Evolutionary conservation across 106 monocot species (phyloP).

Genomic region (Posidonia australis): DNA sequence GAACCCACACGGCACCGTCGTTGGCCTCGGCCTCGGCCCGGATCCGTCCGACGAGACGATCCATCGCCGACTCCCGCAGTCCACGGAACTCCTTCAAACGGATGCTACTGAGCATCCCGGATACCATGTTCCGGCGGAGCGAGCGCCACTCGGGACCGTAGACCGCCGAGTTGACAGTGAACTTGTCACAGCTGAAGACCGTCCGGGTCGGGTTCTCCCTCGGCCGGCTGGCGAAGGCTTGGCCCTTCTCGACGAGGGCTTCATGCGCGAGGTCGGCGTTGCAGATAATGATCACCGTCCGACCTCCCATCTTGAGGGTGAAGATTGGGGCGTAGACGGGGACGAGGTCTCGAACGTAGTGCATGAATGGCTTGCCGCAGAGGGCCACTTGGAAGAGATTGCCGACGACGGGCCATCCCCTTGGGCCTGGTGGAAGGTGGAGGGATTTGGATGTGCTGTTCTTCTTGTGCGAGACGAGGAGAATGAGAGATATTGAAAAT

Average conservation of each 20-base stretch:
- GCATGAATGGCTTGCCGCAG: slow-evolving; percentile 63
- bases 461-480: slow-evolving; percentile 5
- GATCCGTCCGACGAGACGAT: slow-evolving; percentile 54
- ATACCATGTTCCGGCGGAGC: slow-evolving; percentile 91
- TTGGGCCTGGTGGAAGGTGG: slow-evolving; percentile 62
- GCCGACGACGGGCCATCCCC: slow-evolving; percentile 77
- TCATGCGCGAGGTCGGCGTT: slow-evolving; percentile 69
- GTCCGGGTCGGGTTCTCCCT: slow-evolving; percentile 54
- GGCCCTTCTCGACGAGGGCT: slow-evolving; percentile 62
- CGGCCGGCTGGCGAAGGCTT: slow-evolving; percentile 59
- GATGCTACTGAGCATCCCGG: slow-evolving; percentile 66
- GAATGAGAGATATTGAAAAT: background rate
- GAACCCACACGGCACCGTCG: slow-evolving; percentile 54
- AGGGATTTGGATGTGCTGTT: slow-evolving; percentile 12
- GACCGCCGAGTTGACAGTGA: slow-evolving; percentile 81
- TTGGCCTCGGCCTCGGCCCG: slow-evolving; percentile 47
- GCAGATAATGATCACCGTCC: slow-evolving; percentile 58
- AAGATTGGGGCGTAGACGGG: slow-evolving; percentile 58
- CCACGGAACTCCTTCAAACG: slow-evolving; percentile 52
- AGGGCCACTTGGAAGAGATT: slow-evolving; percentile 78
- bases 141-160: slow-evolving; percentile 85
- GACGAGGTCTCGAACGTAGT: slow-evolving; percentile 53
- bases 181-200: slow-evolving; percentile 83
- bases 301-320: slow-evolving; percentile 68
- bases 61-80: slow-evolving; percentile 43